Base-by-base conservation (phyloP, 1,139 yeast genomes). In the Yamadazyma kanchanaburiensis region DNA sequence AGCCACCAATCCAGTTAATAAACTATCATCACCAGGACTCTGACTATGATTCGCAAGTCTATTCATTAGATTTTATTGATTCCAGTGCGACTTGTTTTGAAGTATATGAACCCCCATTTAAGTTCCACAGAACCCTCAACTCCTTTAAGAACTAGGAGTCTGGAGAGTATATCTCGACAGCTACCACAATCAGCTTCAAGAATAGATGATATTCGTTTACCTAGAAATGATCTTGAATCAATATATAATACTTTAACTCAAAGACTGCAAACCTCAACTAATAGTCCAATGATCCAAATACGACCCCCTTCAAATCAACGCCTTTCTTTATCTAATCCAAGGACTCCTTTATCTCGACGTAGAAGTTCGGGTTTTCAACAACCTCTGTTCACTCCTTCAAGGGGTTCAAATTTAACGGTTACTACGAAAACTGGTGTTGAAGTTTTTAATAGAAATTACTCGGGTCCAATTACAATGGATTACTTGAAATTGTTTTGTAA, bases 1-100 rank as follows among this genome's bases (percentile, higher is more conserved):
- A 2, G 94, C 81, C 3, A 81, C 66, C 34, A 84, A 66, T 1
- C 91, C 86, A 6, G 85, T 78, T 16, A 76, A 47, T 12, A 74
- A 51, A 35, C 53, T 62, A 24, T 59, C 69, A 15, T 57, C 55
- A 7, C 23, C 34, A 28, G 30, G 20, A 17, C 27, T 33, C 11
- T 20, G 12, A n/a, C 14, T 16, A 16, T 23, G 30, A 6, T 26
- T 20, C 16, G 27, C 31, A 9, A 28, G 24, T 23, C 24, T 30
- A 27, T 30, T 30, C 33, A 30, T 30, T n/a, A n/a, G n/a, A n/a
- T n/a, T n/a, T n/a, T n/a, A n/a, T n/a, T n/a, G n/a, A n/a, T n/a
- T n/a, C n/a, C n/a, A n/a, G n/a, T n/a, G n/a, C n/a, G n/a, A n/a
- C n/a, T n/a, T n/a, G n/a, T n/a, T n/a, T n/a, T n/a, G n/a, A n/a